Evolutionary conservation across 345 rosid genomes (phyloP), one percentile per base, ranked within the genome.

Genomic region (Pseudoturritis turrita): DNA sequence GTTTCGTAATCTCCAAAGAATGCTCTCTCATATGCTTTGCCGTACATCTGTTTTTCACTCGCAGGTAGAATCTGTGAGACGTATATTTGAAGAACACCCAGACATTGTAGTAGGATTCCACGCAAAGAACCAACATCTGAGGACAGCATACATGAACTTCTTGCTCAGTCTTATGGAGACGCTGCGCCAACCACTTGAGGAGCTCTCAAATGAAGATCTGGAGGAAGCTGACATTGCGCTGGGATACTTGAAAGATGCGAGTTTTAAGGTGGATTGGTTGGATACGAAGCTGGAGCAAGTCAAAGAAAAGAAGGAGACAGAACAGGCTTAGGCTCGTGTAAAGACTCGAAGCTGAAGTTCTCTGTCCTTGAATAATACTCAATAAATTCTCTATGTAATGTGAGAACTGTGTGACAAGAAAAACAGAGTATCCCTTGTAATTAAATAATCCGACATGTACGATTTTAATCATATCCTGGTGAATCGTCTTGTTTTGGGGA

Each of bases 221-320:
- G 40, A 5, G 4, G 65, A 60, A 10, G 68, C 44, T 8, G 44
- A 52, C 17, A 25, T 41, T 10, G 28, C 55, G 6, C 18, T 72
- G 33, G 21, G 23, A 33, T 33, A 33, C 3, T 6, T 61, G 68
- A 41, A 40, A 51, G 13, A 60, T 17, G 43, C 19, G 0, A 43
- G 53, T 0, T 52, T 71, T 21, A 49, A 71, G 43, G 50, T 71
- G 14, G 56, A 61, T 29, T 71, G 75, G 67, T 25, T 70, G 36
- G 57, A 70, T 26, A 47, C 11, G 46, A 59, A 44, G 17, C 17
- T 70, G 28, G 63, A 62, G 2, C 21, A 21, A 8, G 19, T 72
- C 0, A 50, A 18, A 22, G 51, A 63, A 46, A 63, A 43, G 21
- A 72, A 40, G 57, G 71, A 72, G 26, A 63, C n/a, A 46, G 63